Percentiles rank a stretch among this genome's conserved stretches.
Evolutionary conservation across 495 filamentous ascomycete genomes (phyloP).

Genomic region (Peziza echinospora): DNA sequence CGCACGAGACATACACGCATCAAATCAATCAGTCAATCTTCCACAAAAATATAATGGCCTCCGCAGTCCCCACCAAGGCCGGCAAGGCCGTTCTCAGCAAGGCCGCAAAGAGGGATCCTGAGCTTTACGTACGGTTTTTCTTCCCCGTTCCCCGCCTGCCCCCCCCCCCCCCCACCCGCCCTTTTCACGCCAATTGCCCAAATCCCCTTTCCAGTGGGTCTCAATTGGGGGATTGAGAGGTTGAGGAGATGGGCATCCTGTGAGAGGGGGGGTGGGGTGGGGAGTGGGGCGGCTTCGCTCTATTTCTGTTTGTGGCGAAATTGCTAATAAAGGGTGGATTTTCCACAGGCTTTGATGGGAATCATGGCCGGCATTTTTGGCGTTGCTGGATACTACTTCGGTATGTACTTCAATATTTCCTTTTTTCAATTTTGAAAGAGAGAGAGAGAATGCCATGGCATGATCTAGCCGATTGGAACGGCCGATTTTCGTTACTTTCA

Average conservation of each 20-base stretch:
- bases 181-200: too few relatives aligned
- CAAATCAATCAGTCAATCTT: too few relatives aligned
- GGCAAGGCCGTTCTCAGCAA: conserved; percentile 32
- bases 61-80: conserved; percentile 7
- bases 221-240: too few relatives aligned
- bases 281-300: too few relatives aligned
- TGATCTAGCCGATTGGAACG: too few relatives aligned
- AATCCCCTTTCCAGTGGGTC: too few relatives aligned
- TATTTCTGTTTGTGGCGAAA: too few relatives aligned
- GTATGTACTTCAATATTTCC: conserved; percentile 22
- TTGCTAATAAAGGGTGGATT: not conserved
- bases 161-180: too few relatives aligned
- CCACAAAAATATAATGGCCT: not conserved
- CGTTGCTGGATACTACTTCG: conserved; percentile 73
- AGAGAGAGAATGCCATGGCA: not conserved
- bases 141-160: not conserved
- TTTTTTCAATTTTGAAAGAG: not conserved
- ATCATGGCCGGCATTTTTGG: conserved; percentile 80
- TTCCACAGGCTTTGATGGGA: conserved; percentile 56
- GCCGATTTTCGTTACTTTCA: too few relatives aligned
- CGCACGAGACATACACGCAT: too few relatives aligned
- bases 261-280: too few relatives aligned
- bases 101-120: conserved; percentile 53
- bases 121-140: conserved; percentile 45
- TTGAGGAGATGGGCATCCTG: too few relatives aligned